These are phyloP conservation scores for Aegilops tauschii DNA, from an alignment of 176 grass and related monocot genomes.

Conservation along the genomic window DNA sequence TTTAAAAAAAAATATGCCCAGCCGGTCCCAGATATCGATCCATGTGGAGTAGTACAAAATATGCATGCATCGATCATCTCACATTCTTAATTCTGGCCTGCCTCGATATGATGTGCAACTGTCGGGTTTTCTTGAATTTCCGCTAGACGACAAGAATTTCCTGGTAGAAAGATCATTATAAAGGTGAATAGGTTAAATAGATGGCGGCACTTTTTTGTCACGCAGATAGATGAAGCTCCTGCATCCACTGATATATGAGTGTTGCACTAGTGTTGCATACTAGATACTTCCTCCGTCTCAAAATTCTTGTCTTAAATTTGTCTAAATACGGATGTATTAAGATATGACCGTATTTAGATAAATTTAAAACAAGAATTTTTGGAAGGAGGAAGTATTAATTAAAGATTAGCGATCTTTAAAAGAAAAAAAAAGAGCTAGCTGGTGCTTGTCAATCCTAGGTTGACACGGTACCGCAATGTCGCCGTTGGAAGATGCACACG, in stretches of 20 bases:
- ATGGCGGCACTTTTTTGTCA: background rate
- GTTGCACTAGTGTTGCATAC: background rate
- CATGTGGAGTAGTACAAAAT: too few species aligned
- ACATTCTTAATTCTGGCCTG: too few species aligned
- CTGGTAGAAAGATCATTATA: background rate
- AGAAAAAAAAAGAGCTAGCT: background rate
- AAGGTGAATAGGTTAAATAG: background rate
- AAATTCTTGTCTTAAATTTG: too few species aligned
- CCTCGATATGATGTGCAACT: too few species aligned
- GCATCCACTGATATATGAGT: background rate
- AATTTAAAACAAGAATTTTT: too few species aligned
- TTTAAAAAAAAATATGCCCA: too few species aligned
- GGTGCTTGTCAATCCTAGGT: background rate
- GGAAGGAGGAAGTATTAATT: background rate
- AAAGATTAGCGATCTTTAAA: background rate
- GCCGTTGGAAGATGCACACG: background rate
- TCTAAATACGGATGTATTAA: too few species aligned
- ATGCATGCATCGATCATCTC: too few species aligned
- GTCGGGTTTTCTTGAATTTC: too few species aligned
- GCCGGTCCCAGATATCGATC: too few species aligned
- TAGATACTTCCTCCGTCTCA: too few species aligned
- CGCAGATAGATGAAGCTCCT: background rate
- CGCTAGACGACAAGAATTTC: background rate
- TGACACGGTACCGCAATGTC: background rate
- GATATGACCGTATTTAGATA: too few species aligned